Conservation (phyloP, 306 rosid species). For the Abrus precatorius region DNA sequence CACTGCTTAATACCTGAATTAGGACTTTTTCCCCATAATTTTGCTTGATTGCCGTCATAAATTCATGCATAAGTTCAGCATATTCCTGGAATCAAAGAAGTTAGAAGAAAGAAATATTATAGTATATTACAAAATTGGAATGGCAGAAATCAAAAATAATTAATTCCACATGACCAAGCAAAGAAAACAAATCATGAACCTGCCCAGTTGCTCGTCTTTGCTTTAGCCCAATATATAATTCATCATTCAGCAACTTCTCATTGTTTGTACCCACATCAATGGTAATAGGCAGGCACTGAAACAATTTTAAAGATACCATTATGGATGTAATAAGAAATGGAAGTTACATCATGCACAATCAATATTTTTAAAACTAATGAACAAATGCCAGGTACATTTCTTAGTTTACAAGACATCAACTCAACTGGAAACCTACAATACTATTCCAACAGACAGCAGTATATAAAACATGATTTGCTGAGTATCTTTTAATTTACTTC, state of each 20-base stretch:
- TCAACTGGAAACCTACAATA: background rate
- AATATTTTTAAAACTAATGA: background rate
- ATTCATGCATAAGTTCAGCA: constrained; percentile 85
- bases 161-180: constrained; percentile 18
- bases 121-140: background rate
- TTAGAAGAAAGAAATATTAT: constrained; percentile 26
- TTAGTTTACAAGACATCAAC: background rate
- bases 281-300: constrained; percentile 96
- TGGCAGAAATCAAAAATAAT: constrained; percentile 28
- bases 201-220: constrained; percentile 97
- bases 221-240: constrained; percentile 94
- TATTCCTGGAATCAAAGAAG: constrained; percentile 70
- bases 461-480: background rate
- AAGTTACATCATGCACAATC: background rate
- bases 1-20: constrained; percentile 72
- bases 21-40: constrained; percentile 92
- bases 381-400: background rate
- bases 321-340: constrained; percentile 22
- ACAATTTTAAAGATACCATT: constrained; percentile 40
- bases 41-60: constrained; percentile 94
- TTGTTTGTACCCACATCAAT: constrained; percentile 99
- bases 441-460: background rate
- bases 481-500: background rate
- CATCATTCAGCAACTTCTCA: constrained; percentile 84
- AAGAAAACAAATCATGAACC: constrained; percentile 57